Evolutionary conservation across 2,329 filamentous ascomycete genomes (phyloP).

Genomic region (Pseudocercospora musae): DNA sequence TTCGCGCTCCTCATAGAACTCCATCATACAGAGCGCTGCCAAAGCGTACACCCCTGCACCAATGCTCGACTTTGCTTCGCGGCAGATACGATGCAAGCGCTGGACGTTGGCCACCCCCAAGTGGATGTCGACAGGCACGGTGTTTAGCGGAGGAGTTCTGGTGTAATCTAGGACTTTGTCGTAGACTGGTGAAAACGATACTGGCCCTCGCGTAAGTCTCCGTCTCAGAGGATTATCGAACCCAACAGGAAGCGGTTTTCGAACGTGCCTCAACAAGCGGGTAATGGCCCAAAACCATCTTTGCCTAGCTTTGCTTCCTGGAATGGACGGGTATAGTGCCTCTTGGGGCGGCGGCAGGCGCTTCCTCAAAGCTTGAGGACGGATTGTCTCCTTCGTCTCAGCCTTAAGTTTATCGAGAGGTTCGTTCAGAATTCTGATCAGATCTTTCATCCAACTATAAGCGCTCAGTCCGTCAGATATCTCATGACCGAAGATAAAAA

Average conservation of each 20-base stretch:
- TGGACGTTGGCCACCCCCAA: conserved; percentile 36
- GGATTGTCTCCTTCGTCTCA: conserved; percentile 22
- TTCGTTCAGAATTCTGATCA: conserved; percentile 39
- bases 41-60: conserved; percentile 48
- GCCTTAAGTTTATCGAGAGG: conserved; percentile 23
- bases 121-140: conserved; percentile 31
- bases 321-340: conserved; percentile 43
- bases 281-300: conserved; percentile 50
- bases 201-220: conserved; percentile 6
- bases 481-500: conserved; percentile 44
- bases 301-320: conserved; percentile 38
- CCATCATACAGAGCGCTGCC: conserved; percentile 47
- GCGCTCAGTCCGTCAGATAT: conserved; percentile 45
- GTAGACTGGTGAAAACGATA: conserved; percentile 35
- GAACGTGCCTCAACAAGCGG: conserved; percentile 43
- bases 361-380: conserved; percentile 24
- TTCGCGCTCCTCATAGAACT: conserved; percentile 38
- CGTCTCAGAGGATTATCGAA: conserved; percentile 44
- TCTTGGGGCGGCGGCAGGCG: conserved; percentile 46
- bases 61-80: conserved; percentile 36
- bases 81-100: conserved; percentile 40
- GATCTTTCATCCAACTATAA: conserved; percentile 43
- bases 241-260: conserved; percentile 38
- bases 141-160: conserved; percentile 38
- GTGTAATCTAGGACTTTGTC: conserved; percentile 40